Evolutionary conservation across 2,329 filamentous ascomycete species (phyloP), one percentile per base, ranked within the genome.

Genomic region (Fusarium sp.): DNA sequence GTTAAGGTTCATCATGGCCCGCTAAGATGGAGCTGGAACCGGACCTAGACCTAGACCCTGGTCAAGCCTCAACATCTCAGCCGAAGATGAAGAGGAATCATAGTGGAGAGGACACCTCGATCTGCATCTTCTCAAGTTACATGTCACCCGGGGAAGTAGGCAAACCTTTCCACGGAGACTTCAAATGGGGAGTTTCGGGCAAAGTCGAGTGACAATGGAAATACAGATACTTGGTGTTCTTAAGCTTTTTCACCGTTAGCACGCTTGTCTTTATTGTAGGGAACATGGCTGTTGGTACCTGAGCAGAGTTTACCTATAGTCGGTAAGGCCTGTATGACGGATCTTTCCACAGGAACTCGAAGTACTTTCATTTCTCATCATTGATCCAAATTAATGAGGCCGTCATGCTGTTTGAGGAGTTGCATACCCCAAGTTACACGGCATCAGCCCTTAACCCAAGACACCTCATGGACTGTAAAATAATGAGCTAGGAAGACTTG

Each of bases 1-100:
- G 49, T 68, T 41, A 62, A 64, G 54, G 62, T 70, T 67, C 57
- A 63, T 31, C 46, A 38, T 58, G 62, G 62, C 62, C 63, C 64
- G 63, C 53, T 41, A 46, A 52, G 54, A 59, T 45, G 52, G 53
- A 52, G n/a, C 33, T 52, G 22, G 22, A 22, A 31, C 31, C 27
- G 53, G 39, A 55, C 53, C 39, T 57, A 38, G 60, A 50, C 41
- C 59, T 50, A 42, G 61, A 59, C 46, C 61, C 55, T 62, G 38
- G 61, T 53, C 58, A 54, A 49, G 41, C 54, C 52, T 55, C 44
- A 72, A 8, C 50, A 64, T 59, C 57, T 62, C 65, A 72, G 54
- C 53, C 45, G 33, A 60, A 50, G 41, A 65, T 42, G 31, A 73
- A 54, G 54, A 42, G 41, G 31, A 65, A 45, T 31, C 29, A 35